A percentile compares a stretch with the other conserved stretches of the same genome.
Conservation (phyloP, 768 basidiomycete species). For the Saitozyma sp. region DNA sequence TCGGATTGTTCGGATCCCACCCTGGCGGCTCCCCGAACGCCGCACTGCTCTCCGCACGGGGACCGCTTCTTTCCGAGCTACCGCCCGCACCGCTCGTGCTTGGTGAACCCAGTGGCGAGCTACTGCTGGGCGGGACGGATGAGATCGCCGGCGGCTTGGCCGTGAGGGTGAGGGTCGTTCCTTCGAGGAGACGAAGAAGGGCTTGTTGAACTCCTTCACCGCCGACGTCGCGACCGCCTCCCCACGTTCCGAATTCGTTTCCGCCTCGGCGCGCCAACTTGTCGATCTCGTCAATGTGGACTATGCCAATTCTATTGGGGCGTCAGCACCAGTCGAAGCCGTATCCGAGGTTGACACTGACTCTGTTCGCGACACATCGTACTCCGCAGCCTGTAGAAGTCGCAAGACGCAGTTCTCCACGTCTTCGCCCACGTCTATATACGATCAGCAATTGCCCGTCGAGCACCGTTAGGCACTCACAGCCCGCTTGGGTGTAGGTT, state of each 20-base stretch:
- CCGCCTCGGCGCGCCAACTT: constrained; percentile 67
- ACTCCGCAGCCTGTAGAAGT: constrained; percentile 83
- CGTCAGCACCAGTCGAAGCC: neutral
- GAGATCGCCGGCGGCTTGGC: constrained; percentile 51
- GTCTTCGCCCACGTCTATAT: constrained; percentile 87
- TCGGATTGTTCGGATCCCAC: constrained; percentile 42
- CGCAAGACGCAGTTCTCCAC: constrained; percentile 89
- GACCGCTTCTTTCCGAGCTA: neutral
- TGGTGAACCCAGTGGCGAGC: constrained; percentile 2
- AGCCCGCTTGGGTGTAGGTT: constrained; percentile 74
- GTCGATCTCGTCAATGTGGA: constrained; percentile 95
- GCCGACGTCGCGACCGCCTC: constrained; percentile 70
- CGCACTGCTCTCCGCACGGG: constrained; percentile 4
- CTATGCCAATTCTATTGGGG: constrained; percentile 73
- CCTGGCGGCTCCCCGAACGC: constrained; percentile 30
- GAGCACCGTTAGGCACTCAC: constrained; percentile 13
- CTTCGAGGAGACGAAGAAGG: constrained; percentile 80
- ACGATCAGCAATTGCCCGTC: constrained; percentile 8
- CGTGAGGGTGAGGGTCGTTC: constrained; percentile 77
- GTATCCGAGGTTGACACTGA: constrained; percentile 41
- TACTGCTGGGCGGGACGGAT: constrained; percentile 11
- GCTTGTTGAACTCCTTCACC: constrained; percentile 97
- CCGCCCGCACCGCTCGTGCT: neutral
- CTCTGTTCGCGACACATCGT: constrained; percentile 84
- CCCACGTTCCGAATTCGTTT: constrained; percentile 56